Evolutionary conservation across 768 basidiomycete genomes (phyloP), one percentile per base, ranked within the genome.

Genomic region (Lentinus tigrinus): DNA sequence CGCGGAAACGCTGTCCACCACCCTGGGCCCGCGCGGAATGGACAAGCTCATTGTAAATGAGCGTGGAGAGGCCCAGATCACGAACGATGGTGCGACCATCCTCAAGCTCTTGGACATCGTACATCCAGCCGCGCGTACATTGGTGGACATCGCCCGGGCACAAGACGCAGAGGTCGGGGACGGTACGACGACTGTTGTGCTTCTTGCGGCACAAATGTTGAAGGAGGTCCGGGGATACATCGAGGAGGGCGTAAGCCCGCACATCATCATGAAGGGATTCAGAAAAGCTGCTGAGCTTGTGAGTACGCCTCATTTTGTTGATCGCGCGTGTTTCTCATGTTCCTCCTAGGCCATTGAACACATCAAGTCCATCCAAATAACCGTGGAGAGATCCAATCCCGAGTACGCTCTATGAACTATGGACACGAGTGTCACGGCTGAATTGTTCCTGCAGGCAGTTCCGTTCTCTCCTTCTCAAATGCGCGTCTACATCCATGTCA

Each of bases 401-500:
- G 89, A 87, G 96, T 98, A 75, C 65, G 90, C 13, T 19, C 28
- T 59, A 10, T 27, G 10, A 1, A 21, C 36, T 21, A 23, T 46
- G 6, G 28, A 56, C 54, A 16, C n/a, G 31, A 19, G 44, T 34
- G 16, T 31, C 24, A n/a, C n/a, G n/a, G 36, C 13, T 43, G 16
- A 44, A 13, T 21, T 17, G 5, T 14, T 26, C 31, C 6, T 8
- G 4, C 70, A 98, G 96, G 63, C 85, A 85, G 65, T 97, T 98
- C 83, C 94, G 88, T 47, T 92, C 95, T 61, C 86, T 98, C 23
- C 83, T 98, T 34, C 81, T 97, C 65, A 95, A 97, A 78, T 97
- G 95, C 74, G 97, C 97, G 26, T 89, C 95, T 26, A 99, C 97
- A 3, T 96, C 97, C n/a, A 98, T 98, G 96, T 98, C 97, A 16